phyloP scores from a whole-genome alignment of 2,329 filamentous ascomycete genomes.

The Leptographium flavum region DNA sequence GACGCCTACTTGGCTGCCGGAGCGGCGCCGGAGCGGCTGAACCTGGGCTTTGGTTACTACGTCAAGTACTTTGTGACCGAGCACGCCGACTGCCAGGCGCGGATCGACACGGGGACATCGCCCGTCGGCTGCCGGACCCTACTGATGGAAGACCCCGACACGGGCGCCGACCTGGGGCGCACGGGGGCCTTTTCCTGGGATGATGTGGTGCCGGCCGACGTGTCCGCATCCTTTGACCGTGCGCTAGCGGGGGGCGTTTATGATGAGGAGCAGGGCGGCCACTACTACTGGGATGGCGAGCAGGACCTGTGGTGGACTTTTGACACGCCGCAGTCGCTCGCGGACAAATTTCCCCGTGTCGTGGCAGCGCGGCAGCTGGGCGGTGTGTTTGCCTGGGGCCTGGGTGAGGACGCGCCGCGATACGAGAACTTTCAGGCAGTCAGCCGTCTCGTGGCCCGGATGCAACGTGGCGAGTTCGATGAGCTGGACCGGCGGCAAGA shows the following conservation, averaged over 20 bases:
- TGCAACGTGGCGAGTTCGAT: not conserved
- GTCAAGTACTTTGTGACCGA: slow-evolving; percentile 51
- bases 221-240: slow-evolving; percentile 40
- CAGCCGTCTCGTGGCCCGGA: slow-evolving; percentile 13
- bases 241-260: slow-evolving; percentile 38
- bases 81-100: slow-evolving; percentile 21
- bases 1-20: slow-evolving; percentile 45
- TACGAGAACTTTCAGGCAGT: slow-evolving; percentile 26
- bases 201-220: slow-evolving; percentile 35
- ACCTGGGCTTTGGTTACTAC: slow-evolving; percentile 56
- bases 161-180: slow-evolving; percentile 42
- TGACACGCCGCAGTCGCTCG: slow-evolving; percentile 48
- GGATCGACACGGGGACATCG: slow-evolving; percentile 1
- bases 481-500: slow-evolving; percentile 5
- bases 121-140: slow-evolving; percentile 46
- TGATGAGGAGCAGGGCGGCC: slow-evolving; percentile 44
- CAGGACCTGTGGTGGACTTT: slow-evolving; percentile 59
- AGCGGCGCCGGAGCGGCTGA: slow-evolving; percentile 38
- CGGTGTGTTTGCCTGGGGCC: slow-evolving; percentile 62
- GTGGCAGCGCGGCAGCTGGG: slow-evolving; percentile 42
- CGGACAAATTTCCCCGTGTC: slow-evolving; percentile 45
- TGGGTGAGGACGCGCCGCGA: slow-evolving; percentile 49
- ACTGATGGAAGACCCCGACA: slow-evolving; percentile 42
- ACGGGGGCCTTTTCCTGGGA: slow-evolving; percentile 43
- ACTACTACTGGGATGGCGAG: slow-evolving; percentile 51